Conservation (phyloP, 2,329 filamentous ascomycete species). For the Colletotrichum eremochloae region DNA sequence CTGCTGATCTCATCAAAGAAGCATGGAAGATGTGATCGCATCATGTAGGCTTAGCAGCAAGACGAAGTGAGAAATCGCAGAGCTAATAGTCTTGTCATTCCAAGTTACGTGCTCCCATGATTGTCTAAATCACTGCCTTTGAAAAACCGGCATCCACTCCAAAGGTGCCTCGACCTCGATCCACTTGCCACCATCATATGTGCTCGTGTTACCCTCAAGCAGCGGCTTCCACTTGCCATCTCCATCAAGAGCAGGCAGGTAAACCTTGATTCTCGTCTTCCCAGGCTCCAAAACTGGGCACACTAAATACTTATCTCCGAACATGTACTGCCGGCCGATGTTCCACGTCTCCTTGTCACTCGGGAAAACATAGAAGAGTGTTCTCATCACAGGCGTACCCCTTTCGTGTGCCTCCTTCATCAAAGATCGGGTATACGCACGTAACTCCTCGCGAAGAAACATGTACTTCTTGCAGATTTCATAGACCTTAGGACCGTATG, state of each 20-base stretch:
- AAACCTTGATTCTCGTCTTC: slow-evolving; percentile 59
- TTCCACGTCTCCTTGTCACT: slow-evolving; percentile 66
- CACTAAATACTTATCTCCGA: slow-evolving; percentile 69
- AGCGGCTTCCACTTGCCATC: slow-evolving; percentile 36
- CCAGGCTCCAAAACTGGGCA: slow-evolving; percentile 68
- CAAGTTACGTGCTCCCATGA: background rate
- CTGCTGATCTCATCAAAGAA: slow-evolving; percentile 62
- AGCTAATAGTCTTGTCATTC: background rate
- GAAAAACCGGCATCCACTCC: slow-evolving; percentile 43
- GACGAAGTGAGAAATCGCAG: background rate
- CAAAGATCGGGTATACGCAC: slow-evolving; percentile 68
- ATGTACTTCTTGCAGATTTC: slow-evolving; percentile 72
- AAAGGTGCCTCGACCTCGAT: slow-evolving; percentile 40
- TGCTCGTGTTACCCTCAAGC: slow-evolving; percentile 21
- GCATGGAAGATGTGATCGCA: slow-evolving; percentile 15
- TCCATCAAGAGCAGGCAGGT: slow-evolving; percentile 58
- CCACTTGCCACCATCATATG: slow-evolving; percentile 34
- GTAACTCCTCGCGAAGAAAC: slow-evolving; percentile 67
- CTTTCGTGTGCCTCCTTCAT: slow-evolving; percentile 72
- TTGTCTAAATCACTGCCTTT: slow-evolving; percentile 5
- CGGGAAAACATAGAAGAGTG: slow-evolving; percentile 75
- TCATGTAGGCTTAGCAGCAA: background rate
- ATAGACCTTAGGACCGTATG: slow-evolving; percentile 72
- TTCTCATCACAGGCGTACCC: slow-evolving; percentile 72
- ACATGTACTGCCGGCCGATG: slow-evolving; percentile 74